Conservation (phyloP, 139 green algal genomes). For the Chlorella sp. region DNA sequence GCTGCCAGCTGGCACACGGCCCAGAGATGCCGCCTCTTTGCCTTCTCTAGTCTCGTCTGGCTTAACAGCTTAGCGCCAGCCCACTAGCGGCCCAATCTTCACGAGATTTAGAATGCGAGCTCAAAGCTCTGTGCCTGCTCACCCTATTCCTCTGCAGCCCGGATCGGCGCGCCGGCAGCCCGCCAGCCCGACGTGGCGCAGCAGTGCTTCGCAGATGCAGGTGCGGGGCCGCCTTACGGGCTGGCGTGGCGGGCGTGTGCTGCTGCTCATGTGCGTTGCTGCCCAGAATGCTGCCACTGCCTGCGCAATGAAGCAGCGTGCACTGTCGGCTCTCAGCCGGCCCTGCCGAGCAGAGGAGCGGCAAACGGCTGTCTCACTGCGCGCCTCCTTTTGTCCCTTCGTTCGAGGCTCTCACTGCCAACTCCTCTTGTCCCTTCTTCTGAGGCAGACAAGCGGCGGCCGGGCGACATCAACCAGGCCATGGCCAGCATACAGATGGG, state of each 20-base stretch:
- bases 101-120: too few relatives aligned
- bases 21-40: too few relatives aligned
- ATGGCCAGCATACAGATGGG: constrained; percentile 64
- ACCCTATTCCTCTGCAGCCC: not conserved
- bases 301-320: too few relatives aligned
- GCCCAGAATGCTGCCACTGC: too few relatives aligned
- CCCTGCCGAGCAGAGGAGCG: not conserved
- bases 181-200: constrained; percentile 50
- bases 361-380: not conserved
- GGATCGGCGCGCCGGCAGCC: not conserved
- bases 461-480: constrained; percentile 49
- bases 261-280: not conserved
- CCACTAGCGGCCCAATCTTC: too few relatives aligned
- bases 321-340: too few relatives aligned
- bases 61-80: too few relatives aligned
- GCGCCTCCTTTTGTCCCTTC: not conserved
- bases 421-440: too few relatives aligned
- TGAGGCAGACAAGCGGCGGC: not conserved
- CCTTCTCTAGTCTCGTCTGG: too few relatives aligned
- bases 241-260: too few relatives aligned
- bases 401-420: not conserved
- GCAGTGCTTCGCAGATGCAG: constrained; percentile 57
- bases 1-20: too few relatives aligned
- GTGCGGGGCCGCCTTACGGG: constrained; percentile 49
- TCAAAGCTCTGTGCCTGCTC: not conserved